These are phyloP conservation scores for Lentinus tigrinus DNA, from an alignment of 768 basidiomycete genomes.

Conservation along the genomic window DNA sequence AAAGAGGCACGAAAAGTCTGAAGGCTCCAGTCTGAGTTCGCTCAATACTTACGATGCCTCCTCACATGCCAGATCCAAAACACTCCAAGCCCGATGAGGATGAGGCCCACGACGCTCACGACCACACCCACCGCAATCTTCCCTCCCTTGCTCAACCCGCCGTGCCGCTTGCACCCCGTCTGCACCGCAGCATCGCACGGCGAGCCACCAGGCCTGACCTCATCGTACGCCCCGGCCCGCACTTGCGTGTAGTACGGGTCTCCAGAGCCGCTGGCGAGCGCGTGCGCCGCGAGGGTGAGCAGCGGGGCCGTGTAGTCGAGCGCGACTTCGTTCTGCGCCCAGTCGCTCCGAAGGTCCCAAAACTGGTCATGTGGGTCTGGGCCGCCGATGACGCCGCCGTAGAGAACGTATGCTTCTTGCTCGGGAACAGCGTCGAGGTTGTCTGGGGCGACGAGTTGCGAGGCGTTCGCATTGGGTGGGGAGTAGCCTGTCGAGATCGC, in stretches of 20 bases:
- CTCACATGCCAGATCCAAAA: constrained; percentile 24
- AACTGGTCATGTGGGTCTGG: constrained; percentile 74
- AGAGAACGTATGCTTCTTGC: constrained; percentile 73
- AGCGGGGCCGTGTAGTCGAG: constrained; percentile 89
- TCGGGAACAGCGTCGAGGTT: constrained; percentile 50
- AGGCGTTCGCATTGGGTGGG: constrained; percentile 45
- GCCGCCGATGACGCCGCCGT: constrained; percentile 88
- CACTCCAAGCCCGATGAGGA: constrained; percentile 46
- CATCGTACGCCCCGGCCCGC: constrained; percentile 63
- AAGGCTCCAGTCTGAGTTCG: no score
- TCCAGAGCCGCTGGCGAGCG: constrained; percentile 59
- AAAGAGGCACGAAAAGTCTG: no score
- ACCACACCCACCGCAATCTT: constrained; percentile 72
- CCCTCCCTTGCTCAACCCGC: constrained; percentile 53
- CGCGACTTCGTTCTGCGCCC: constrained; percentile 87
- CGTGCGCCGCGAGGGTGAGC: constrained; percentile 80
- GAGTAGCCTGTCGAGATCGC: constrained; percentile 84
- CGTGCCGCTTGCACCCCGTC: constrained; percentile 41
- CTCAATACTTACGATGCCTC: constrained; percentile 8
- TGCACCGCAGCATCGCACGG: constrained; percentile 79
- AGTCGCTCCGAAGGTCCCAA: constrained; percentile 86
- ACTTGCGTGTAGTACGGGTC: constrained; percentile 82
- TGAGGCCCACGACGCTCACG: constrained; percentile 58
- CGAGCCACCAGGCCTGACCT: constrained; percentile 57
- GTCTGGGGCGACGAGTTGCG: constrained; percentile 68